phyloP scores from a whole-genome alignment of 2,329 filamentous ascomycete species.

The Cladophialophora psammophila region DNA sequence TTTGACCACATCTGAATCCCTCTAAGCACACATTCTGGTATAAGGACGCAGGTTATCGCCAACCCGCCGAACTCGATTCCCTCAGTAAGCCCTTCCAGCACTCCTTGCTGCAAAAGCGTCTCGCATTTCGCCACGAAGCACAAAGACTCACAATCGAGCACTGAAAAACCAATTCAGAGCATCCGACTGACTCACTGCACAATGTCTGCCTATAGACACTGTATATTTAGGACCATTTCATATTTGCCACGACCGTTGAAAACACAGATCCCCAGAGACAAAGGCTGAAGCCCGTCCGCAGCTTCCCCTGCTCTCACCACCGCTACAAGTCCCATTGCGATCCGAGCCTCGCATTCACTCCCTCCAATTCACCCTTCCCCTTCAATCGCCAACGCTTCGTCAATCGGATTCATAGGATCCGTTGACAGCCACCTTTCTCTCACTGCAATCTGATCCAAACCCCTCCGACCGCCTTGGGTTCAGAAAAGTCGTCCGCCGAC shows the following conservation, averaged over 20 bases:
- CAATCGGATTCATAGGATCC: neutral
- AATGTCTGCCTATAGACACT: constrained; percentile 35
- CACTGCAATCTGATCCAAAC: constrained; percentile 3
- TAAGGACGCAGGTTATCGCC: constrained; percentile 7
- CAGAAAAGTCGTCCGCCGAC: neutral
- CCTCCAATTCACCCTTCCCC: constrained; percentile 2
- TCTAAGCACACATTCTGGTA: constrained; percentile 11
- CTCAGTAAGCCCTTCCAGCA: constrained; percentile 16
- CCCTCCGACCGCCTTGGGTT: neutral
- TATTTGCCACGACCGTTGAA: constrained; percentile 14
- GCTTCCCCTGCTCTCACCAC: constrained; percentile 1
- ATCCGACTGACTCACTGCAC: constrained; percentile 32
- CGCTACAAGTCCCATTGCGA: constrained; percentile 9
- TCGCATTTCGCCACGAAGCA: constrained; percentile 22
- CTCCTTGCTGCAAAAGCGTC: constrained; percentile 4
- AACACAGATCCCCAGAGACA: constrained; percentile 15
- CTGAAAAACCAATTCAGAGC: constrained; percentile 9
- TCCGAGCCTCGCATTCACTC: constrained; percentile 25
- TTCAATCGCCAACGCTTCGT: neutral
- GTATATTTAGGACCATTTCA: constrained; percentile 20
- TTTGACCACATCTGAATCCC: constrained; percentile 21
- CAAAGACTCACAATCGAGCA: constrained; percentile 27
- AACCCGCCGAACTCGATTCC: constrained; percentile 4
- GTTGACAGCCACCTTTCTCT: constrained; percentile 4
- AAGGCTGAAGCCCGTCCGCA: constrained; percentile 17